Conservation (phyloP, 768 basidiomycete species). For the Hortiboletus flavorubellus region DNA sequence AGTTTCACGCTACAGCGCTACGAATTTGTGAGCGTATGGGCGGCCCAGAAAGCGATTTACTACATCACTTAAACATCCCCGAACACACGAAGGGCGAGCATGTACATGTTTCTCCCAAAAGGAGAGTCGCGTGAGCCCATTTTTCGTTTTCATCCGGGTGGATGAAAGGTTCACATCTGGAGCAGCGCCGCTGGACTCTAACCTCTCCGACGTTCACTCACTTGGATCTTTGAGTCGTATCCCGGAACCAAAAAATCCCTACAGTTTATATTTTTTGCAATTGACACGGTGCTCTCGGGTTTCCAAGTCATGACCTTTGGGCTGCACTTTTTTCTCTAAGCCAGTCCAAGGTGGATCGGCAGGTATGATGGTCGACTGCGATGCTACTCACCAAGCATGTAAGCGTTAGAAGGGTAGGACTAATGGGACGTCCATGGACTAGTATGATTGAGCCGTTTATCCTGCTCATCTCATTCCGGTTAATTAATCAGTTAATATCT, state of each 20-base stretch:
- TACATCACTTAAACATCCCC: not conserved
- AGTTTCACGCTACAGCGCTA: slow-evolving; percentile 27
- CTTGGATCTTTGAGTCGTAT: slow-evolving; percentile 5
- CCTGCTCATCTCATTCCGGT: not conserved
- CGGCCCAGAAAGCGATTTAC: slow-evolving; percentile 25
- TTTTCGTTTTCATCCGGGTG: not conserved
- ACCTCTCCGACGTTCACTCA: not conserved
- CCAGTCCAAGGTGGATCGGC: not conserved
- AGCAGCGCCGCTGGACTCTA: slow-evolving; percentile 19
- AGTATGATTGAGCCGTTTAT: not conserved
- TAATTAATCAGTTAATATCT: slow-evolving; percentile 4
- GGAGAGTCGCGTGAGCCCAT: slow-evolving; percentile 23
- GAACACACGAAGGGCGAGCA: slow-evolving; percentile 5
- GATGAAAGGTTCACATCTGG: slow-evolving; percentile 1
- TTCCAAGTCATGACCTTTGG: not conserved
- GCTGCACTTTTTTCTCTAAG: not conserved
- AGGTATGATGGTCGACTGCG: not conserved
- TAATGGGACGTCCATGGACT: not conserved
- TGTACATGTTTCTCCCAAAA: slow-evolving; percentile 10
- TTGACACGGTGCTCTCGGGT: slow-evolving; percentile 4
- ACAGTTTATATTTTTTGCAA: slow-evolving; percentile 7
- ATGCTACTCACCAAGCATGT: not conserved
- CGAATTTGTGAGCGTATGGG: slow-evolving; percentile 31
- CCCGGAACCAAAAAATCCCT: slow-evolving; percentile 4
- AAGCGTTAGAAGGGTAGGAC: not conserved